Percentiles rank a stretch among this genome's conserved stretches.
phyloP scores from a whole-genome alignment of 805 yeast species.

The Candida alai region DNA sequence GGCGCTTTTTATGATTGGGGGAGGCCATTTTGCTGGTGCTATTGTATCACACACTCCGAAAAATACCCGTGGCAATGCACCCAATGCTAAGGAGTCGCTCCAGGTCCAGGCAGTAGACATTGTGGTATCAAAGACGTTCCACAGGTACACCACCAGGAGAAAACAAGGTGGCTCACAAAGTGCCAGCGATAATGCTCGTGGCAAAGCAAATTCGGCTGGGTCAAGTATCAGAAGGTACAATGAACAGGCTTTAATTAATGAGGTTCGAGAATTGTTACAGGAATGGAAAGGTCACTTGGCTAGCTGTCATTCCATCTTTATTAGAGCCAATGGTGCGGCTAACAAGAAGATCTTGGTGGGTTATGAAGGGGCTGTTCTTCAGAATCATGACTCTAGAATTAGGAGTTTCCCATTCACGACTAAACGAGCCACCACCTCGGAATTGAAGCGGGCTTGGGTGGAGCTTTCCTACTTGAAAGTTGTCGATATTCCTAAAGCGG shows the following conservation, averaged over 20 bases:
- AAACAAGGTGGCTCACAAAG: conserved; percentile 98
- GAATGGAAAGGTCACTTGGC: conserved; percentile 62
- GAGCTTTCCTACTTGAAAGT: conserved; percentile 60
- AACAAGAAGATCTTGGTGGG: conserved; percentile 65
- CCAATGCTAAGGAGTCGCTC: conserved; percentile 41
- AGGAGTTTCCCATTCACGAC: conserved; percentile 85
- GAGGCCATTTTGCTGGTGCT: conserved; percentile 98
- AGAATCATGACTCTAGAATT: conserved; percentile 56
- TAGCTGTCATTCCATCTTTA: conserved; percentile 65
- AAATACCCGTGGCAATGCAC: conserved; percentile 51
- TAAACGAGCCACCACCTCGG: conserved; percentile 76
- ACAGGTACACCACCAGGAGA: conserved; percentile 91
- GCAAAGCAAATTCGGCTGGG: conserved; percentile 96
- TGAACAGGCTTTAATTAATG: conserved; percentile 77
- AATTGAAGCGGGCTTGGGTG: conserved; percentile 80
- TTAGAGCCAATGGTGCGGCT: conserved; percentile 74
- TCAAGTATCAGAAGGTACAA: conserved; percentile 84
- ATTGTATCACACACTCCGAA: conserved; percentile 70
- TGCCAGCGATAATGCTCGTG: conserved; percentile 86
- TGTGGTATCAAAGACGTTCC: conserved; percentile 79
- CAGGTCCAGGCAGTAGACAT: conserved; percentile 62
- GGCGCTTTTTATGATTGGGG: conserved; percentile 90
- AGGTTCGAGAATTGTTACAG: conserved; percentile 64
- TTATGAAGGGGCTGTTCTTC: conserved; percentile 54
- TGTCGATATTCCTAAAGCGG: conserved; percentile 51